Base-by-base conservation (phyloP, 208 protist genomes). In the Wallacemonas sp. region DNA sequence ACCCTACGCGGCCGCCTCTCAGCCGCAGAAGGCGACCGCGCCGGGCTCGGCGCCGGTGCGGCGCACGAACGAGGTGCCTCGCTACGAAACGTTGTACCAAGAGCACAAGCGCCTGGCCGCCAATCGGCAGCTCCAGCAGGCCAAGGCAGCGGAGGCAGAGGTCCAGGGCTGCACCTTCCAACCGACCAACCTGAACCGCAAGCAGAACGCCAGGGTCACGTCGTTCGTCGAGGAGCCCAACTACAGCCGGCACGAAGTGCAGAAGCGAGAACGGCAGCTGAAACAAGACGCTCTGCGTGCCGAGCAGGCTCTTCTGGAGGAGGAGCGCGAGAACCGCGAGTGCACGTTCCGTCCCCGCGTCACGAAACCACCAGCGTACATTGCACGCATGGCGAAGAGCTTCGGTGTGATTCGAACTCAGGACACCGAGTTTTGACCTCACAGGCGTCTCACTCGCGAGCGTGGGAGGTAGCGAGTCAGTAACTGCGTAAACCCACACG, bases 311-410 rank as follows among this genome's bases (percentile, higher is more conserved):
- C 62, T 74, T 25, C 52, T 61, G 52, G 75, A 79, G 50, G 70
- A 64, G 41, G 52, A 74, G 36, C 69, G 59, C n/a, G 64, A 75
- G 29, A 39, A 36, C 22, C 29, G 18, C 3, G 38, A 63, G 38
- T 92, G 83, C 68, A 92, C 85, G 20, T 95, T 95, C 67, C 71
- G 68, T 18, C 90, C 90, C 14, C 59, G 78, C 39, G 84, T 73
- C 10, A 87, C 75, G 36, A 89, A 84, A 38, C 70, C 67, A 38
- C 91, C 91, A 0, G 59, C 75, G 20, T 96, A 94, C 67, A 77
- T 96, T 32, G 55, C 76, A 2, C 79, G 81, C 41, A 94, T 93
- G 85, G 79, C 85, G 1, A 83, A 75, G 23, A 84, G 76, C 65
- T 93, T 92, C 70, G 79, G 81, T 57, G 70, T 86, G 50, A 65